phyloP scores from a whole-genome alignment of 345 rosid species.

The Excoecaria cochinchinensis region DNA sequence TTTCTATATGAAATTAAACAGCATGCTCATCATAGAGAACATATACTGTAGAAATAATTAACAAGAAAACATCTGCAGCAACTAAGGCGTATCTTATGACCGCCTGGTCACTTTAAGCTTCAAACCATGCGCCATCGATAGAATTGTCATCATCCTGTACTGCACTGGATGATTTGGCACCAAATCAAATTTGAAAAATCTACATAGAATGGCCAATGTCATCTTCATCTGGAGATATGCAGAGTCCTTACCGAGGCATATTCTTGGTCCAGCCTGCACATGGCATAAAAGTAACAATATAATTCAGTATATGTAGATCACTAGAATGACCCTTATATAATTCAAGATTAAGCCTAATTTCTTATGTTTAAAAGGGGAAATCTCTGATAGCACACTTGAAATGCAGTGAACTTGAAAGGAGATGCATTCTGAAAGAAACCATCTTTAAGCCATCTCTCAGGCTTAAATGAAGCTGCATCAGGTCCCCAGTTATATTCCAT shows the following conservation, averaged over 20 bases:
- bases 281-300: neutral
- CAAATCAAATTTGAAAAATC: constrained; percentile 71
- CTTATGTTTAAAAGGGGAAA: neutral
- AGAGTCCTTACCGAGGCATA: constrained; percentile 94
- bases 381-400: constrained; percentile 52
- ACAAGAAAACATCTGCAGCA: neutral
- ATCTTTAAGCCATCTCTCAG: constrained; percentile 93
- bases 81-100: constrained; percentile 21
- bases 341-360: neutral
- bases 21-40: neutral
- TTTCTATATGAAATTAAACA: neutral
- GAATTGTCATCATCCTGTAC: constrained; percentile 92
- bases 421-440: constrained; percentile 82
- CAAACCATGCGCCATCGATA: constrained; percentile 84
- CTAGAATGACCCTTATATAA: neutral
- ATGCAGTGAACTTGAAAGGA: constrained; percentile 93
- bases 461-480: constrained; percentile 76
- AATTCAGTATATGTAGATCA: neutral
- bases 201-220: constrained; percentile 75
- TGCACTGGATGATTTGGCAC: constrained; percentile 74
- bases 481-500: constrained; percentile 95
- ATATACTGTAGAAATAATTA: neutral
- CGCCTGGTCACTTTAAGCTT: constrained; percentile 55
- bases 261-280: constrained; percentile 85
- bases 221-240: constrained; percentile 97